Base-by-base conservation (phyloP, 208 protist species). In the Entamoeba nuttalli region DNA sequence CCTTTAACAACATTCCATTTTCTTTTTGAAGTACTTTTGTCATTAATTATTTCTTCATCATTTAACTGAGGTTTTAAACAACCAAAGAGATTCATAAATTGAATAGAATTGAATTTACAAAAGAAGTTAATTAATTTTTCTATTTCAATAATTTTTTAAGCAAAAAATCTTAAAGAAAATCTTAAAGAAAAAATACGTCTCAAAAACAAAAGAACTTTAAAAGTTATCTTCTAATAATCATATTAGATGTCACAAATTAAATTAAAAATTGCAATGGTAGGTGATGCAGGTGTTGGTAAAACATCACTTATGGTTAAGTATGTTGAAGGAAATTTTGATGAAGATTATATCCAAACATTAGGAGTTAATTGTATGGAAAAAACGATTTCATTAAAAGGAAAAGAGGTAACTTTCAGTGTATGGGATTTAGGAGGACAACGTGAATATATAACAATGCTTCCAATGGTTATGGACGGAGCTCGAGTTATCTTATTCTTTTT, bases 291-390 rank as follows among this genome's bases (percentile, higher is more conserved):
- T 71, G 94, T 95, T 41, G 97, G 97, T 41, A 97, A 97, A 93
- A 97, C 97, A 2, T 95, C 94, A 3, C 21, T 97, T 14, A 97
- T 97, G 97, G 96, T 97, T 48, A 97, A 97, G 71, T 97, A 97
- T 94, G 96, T 97, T 9, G 93, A 97, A 52, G 69, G 93, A 2
- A 94, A 71, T 11, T 97, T 97, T 48, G 96, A 96, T 35, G 96
- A 97, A 71, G 96, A 97, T 35, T 97, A 97, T 69, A 97, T 97
- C 52, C 57, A 96, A 25, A 97, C 97, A 25, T 93, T 97, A 30
- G 98, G 98, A 52, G 98, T 98, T 4, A 98, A 98, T 95, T 98
- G 98, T 95, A 98, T 98, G 97, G 98, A 98, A 94, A 98, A 98
- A 95, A 97, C 96, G 0, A 96, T 98, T 19, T 95, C 62, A 30